Evolutionary conservation across 106 monocot genomes (phyloP).

Genomic region (Acanthochlamys bracteata): DNA sequence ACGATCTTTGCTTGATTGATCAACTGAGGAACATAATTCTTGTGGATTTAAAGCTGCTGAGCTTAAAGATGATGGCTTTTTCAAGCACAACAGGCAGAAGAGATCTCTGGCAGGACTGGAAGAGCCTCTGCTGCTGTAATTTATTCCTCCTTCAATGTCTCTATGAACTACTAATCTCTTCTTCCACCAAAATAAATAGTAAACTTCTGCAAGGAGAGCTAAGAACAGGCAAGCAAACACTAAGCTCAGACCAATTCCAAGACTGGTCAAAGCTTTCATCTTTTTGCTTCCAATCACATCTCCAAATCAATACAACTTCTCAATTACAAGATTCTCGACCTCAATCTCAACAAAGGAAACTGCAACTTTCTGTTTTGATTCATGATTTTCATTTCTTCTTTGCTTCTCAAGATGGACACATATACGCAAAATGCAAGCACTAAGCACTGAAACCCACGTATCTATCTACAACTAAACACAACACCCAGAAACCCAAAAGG

Average conservation of each 20-base stretch:
- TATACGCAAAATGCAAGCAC: not conserved
- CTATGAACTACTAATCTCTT: constrained; percentile 26
- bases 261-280: constrained; percentile 49
- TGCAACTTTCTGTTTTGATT: not conserved
- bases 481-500: not conserved
- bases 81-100: constrained; percentile 44
- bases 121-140: not conserved
- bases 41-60: constrained; percentile 45
- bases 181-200: constrained; percentile 77
- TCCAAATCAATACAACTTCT: not conserved
- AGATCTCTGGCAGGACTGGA: constrained; percentile 20
- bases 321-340: not conserved
- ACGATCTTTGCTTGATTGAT: constrained; percentile 11
- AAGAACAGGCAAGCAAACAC: constrained; percentile 45
- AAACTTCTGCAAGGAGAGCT: constrained; percentile 57
- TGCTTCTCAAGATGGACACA: too few species aligned
- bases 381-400: too few species aligned
- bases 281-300: constrained; percentile 10
- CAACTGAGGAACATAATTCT: constrained; percentile 11
- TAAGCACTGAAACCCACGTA: not conserved
- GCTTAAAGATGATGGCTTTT: constrained; percentile 30
- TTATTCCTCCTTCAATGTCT: constrained; percentile 10
- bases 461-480: not conserved
- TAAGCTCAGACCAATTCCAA: constrained; percentile 45
- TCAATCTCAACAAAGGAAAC: not conserved